Evolutionary conservation across 768 basidiomycete genomes (phyloP).

Genomic region (Mycena indigotica): DNA sequence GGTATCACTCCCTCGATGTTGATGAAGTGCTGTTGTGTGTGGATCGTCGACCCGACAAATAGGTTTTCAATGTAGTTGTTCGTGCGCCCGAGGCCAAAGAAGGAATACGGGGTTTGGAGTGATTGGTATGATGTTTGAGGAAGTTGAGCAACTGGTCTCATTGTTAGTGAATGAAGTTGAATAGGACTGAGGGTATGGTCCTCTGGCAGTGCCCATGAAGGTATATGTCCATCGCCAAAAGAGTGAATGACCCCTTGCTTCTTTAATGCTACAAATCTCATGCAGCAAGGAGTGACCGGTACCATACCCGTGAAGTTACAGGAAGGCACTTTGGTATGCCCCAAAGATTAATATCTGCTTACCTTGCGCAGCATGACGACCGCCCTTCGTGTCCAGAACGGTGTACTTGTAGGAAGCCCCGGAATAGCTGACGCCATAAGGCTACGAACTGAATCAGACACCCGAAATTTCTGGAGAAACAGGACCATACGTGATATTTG

Average conservation of each 20-base stretch:
- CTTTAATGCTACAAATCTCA: too few relatives aligned
- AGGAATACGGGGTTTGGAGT: constrained; percentile 88
- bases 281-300: too few relatives aligned
- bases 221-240: too few relatives aligned
- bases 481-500: constrained; percentile 69
- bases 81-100: constrained; percentile 94
- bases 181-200: not conserved
- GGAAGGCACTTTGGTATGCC: too few relatives aligned
- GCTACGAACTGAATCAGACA: constrained; percentile 46
- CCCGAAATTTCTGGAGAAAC: not conserved
- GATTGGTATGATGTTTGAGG: constrained; percentile 93
- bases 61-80: constrained; percentile 99
- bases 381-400: constrained; percentile 87
- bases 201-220: too few relatives aligned
- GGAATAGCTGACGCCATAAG: constrained; percentile 91
- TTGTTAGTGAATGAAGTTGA: constrained; percentile 1
- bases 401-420: constrained; percentile 98
- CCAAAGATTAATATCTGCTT: too few relatives aligned
- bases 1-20: constrained; percentile 97
- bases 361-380: constrained; percentile 90
- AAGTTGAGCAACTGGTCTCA: constrained; percentile 76
- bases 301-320: too few relatives aligned
- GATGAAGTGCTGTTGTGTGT: constrained; percentile 72
- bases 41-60: constrained; percentile 90
- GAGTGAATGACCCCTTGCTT: too few relatives aligned